A percentile compares a stretch with the other conserved stretches of the same genome.
Evolutionary conservation across 176 grass and related monocot species (phyloP).

Genomic region (Eragrostis curvula): DNA sequence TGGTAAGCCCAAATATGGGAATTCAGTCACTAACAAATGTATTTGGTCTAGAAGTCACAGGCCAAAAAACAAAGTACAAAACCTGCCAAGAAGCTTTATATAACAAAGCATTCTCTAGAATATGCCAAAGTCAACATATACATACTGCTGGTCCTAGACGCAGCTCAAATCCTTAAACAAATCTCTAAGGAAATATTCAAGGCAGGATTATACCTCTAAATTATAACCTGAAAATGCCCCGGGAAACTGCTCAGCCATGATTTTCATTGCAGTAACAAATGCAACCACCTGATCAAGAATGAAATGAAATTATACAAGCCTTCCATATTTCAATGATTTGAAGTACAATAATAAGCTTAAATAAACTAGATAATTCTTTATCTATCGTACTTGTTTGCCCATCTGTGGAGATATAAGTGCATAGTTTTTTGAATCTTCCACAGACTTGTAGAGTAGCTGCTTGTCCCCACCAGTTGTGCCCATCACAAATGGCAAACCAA

Average conservation of each 20-base stretch:
- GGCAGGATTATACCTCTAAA: slow-evolving; percentile 60
- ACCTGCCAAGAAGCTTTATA: slow-evolving; percentile 11
- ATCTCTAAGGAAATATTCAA: not conserved
- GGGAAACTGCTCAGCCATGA: slow-evolving; percentile 75
- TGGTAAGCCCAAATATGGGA: not conserved
- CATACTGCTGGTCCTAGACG: slow-evolving; percentile 1
- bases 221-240: slow-evolving; percentile 72
- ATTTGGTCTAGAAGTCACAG: not conserved
- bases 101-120: not conserved
- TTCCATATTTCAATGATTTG: slow-evolving; percentile 26
- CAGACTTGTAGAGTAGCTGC: slow-evolving; percentile 70
- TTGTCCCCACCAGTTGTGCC: slow-evolving; percentile 87
- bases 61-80: not conserved
- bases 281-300: slow-evolving; percentile 70
- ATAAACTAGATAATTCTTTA: slow-evolving; percentile 22
- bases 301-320: not conserved
- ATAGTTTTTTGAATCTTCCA: slow-evolving; percentile 76
- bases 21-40: not conserved
- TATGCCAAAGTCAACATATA: slow-evolving; percentile 1
- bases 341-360: not conserved
- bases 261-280: slow-evolving; percentile 83
- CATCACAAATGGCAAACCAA: slow-evolving; percentile 96
- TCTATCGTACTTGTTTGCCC: slow-evolving; percentile 67
- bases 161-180: slow-evolving; percentile 12
- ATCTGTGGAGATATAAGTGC: slow-evolving; percentile 97